Evolutionary conservation across 768 basidiomycete species (phyloP), one percentile per base, ranked within the genome.

Genomic region (Trametes gibbosa): DNA sequence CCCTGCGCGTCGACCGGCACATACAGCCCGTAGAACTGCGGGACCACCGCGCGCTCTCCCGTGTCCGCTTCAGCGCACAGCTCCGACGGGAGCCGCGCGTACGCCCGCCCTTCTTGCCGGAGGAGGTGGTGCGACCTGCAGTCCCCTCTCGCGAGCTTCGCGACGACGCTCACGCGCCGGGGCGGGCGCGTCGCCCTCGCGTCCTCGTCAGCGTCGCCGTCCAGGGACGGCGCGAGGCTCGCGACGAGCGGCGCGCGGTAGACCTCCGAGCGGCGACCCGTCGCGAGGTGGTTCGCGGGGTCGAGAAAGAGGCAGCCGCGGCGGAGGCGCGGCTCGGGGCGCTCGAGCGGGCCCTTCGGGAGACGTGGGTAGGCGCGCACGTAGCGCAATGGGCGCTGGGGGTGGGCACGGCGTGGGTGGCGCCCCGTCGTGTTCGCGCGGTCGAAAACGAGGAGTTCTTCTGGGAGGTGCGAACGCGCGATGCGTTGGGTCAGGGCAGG

Each of bases 11-110:
- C 42, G 3, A 62, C 53, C 0, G 75, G 75, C 0, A 63, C 67
- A 63, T 86, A 87, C 66, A 81, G 83, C 1, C 86, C 85, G 62
- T 84, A 87, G 66, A 81, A 87, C 65, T 84, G 82, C 0, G 86
- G 85, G 2, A 83, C 79, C 40, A 85, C 45, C 0, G 85, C 29
- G 77, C 5, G 21, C 43, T 10, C 23, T 3, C 37, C 37, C 56
- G 17, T 49, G 17, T 3, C 69, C 56, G n/a, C n/a, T n/a, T n/a
- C n/a, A n/a, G n/a, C n/a, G n/a, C 64, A 76, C 77, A 77, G 82
- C 48, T 81, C 77, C 65, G 61, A 50, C 4, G 79, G 77, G 63
- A 85, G 79, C 1, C 37, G 35, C 62, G 78, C 68, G 65, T 83
- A 84, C 46, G 76, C 79, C 25, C 53, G 59, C 5, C 78, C 79